Evolutionary conservation across 495 filamentous ascomycete species (phyloP).

Genomic region (Penicillium pancosmium): DNA sequence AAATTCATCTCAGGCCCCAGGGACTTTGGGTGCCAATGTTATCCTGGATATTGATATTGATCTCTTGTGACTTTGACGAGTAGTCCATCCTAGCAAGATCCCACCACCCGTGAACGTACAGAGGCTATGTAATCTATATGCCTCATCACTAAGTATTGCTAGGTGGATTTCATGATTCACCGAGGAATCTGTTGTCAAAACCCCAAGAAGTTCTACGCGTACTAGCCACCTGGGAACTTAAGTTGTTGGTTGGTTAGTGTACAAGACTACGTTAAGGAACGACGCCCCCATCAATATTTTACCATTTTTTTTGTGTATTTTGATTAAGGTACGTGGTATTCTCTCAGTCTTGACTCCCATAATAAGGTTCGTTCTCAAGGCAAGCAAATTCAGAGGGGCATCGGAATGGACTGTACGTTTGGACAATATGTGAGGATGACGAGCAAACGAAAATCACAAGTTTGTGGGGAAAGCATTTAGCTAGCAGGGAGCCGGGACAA

Average conservation of each 20-base stretch:
- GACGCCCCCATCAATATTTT: not conserved
- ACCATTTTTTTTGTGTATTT: not conserved
- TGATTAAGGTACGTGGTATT: not conserved
- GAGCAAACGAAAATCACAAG: not conserved
- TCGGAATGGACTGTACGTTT: not conserved
- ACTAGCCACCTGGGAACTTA: too few relatives aligned
- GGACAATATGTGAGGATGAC: not conserved
- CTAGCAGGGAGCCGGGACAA: constrained; percentile 66
- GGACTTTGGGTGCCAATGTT: not conserved
- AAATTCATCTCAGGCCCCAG: not conserved
- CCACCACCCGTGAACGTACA: too few relatives aligned
- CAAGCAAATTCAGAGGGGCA: not conserved
- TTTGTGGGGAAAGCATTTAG: constrained; percentile 19
- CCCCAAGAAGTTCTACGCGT: too few relatives aligned
- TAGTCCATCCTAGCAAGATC: not conserved
- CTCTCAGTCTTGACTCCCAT: not conserved
- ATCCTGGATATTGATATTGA: not conserved
- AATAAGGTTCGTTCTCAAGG: not conserved
- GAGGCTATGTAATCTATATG: too few relatives aligned
- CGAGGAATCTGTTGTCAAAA: too few relatives aligned
- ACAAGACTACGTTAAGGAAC: not conserved
- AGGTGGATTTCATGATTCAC: too few relatives aligned
- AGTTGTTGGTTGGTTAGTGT: not conserved
- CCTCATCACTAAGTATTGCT: too few relatives aligned
- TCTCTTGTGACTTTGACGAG: not conserved